Evolutionary conservation across 176 grass and related monocot genomes (phyloP), one percentile per base, ranked within the genome.

Genomic region (barley (Hordeum vulgare)): DNA sequence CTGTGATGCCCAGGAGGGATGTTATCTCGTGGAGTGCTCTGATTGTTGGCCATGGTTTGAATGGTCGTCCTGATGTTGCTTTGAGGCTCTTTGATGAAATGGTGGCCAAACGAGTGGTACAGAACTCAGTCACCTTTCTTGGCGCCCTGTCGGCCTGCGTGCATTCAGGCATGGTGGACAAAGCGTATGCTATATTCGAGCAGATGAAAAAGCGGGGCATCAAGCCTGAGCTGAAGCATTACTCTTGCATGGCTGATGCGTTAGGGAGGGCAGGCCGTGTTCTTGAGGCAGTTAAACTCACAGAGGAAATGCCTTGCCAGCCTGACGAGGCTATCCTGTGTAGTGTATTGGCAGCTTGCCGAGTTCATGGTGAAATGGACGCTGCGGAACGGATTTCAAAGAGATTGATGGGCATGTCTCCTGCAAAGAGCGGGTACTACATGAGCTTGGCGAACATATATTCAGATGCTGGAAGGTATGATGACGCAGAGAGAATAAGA

Each of bases 381-480:
- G 76, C 81, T 29, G 94, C 87, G 33, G 89, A 94, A 83, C 78
- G 49, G 25, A 63, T 93, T 70, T 88, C 91, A 12, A 84, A 81
- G 74, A 91, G 80, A 63, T 70, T 93, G 68, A 91, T 94, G 89
- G 14, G 34, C 58, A 87, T 89, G 89, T 77, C 44, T 74, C 94
- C 89, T 41, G 69, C 49, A 28, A 94, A 88, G 75, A 91, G 91
- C 2, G 94, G 94, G 18, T 94, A 85, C 58, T 97, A 90, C 80
- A 87, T 94, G 94, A 97, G 89, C 76, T 54, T 94, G 84, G 91
- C 87, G 70, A 97, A 97, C 85, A 84, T 97, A 84, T 94, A 94
- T 88, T 93, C 87, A 24, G 91, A 94, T 75, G 84, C 81, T 56
- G 87, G 91, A 33, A 90, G 87, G 79, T 94, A 89, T 66, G 62